phyloP scores from a whole-genome alignment of 768 basidiomycete genomes.

The Mycena haematopus region DNA sequence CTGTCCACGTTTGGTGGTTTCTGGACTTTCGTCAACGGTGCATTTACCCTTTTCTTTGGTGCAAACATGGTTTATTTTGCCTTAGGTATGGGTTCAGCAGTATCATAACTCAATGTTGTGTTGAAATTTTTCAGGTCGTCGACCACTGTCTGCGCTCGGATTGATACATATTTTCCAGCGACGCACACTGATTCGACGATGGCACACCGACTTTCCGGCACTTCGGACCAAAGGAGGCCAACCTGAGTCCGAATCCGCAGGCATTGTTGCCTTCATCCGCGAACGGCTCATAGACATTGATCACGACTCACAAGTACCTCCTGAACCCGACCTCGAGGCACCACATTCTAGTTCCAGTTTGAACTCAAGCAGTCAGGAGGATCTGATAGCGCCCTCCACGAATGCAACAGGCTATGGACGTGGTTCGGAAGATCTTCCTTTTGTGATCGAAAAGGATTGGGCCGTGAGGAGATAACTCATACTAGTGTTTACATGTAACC shows the following conservation, averaged over 20 bases:
- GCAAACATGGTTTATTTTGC: not conserved
- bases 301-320: not conserved
- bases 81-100: not conserved
- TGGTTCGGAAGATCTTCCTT: too few species aligned
- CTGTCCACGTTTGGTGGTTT: slow-evolving; percentile 3
- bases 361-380: too few species aligned
- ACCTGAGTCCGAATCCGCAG: not conserved
- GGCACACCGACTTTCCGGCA: not conserved
- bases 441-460: too few species aligned
- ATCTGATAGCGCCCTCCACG: too few species aligned
- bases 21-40: not conserved
- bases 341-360: too few species aligned
- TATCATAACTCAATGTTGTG: not conserved
- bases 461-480: too few species aligned
- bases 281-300: not conserved
- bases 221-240: not conserved
- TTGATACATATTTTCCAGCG: not conserved
- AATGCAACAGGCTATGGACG: too few species aligned
- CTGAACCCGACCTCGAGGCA: too few species aligned
- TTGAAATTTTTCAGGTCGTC: not conserved
- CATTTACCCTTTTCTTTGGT: slow-evolving; percentile 1
- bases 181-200: not conserved
- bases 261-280: not conserved
- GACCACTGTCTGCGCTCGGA: not conserved
- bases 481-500: too few species aligned